These are phyloP conservation scores for Phytophthora pluvialis DNA, from an alignment of 352 stramenopile species.

Conservation along the genomic window DNA sequence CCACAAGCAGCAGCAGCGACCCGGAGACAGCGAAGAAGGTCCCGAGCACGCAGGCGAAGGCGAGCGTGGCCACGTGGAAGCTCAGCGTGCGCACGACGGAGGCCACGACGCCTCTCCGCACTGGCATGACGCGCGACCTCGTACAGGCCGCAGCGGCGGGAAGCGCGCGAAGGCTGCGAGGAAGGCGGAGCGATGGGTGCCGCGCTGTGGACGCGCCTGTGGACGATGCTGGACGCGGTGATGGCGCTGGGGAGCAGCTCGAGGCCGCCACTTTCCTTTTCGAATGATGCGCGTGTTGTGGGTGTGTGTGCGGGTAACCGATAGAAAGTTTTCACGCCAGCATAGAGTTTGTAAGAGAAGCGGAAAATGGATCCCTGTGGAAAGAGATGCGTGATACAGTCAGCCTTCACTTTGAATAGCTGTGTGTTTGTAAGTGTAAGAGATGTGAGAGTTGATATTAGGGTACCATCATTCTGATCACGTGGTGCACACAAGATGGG, in stretches of 20 bases:
- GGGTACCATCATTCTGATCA: conserved; percentile 15
- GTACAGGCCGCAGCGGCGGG: conserved; percentile 9
- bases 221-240: conserved; percentile 3
- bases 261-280: conserved; percentile 19
- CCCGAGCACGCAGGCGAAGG: conserved; percentile 47
- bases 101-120: conserved; percentile 35
- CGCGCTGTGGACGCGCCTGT: neutral
- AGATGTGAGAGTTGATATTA: conserved; percentile 1
- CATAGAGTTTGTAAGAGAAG: conserved; percentile 1
- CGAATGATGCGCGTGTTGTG: conserved; percentile 14
- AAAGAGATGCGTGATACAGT: conserved; percentile 7
- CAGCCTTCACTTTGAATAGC: neutral
- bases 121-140: conserved; percentile 29
- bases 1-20: conserved; percentile 42
- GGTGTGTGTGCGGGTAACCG: neutral
- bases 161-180: neutral
- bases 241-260: conserved; percentile 13
- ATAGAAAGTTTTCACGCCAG: neutral
- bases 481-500: conserved; percentile 1
- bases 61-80: conserved; percentile 62
- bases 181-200: neutral
- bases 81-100: conserved; percentile 49
- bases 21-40: conserved; percentile 47
- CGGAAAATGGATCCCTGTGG: conserved; percentile 4
- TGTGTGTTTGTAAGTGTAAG: neutral